Evolutionary conservation across 768 basidiomycete species (phyloP).

Genomic region (Chalciporus piperatus): DNA sequence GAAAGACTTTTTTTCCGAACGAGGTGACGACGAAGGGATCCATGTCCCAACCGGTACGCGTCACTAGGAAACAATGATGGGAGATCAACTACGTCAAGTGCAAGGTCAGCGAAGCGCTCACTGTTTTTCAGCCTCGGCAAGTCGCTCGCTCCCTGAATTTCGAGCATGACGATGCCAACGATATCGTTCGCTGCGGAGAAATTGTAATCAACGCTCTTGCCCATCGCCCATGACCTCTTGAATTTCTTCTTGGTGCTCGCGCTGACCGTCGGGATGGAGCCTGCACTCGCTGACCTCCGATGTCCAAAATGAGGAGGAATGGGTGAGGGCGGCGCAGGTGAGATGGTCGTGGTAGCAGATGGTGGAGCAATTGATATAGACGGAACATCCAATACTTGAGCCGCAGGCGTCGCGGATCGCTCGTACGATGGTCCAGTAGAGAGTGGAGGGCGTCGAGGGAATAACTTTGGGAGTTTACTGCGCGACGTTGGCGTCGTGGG

Average conservation of each 20-base stretch:
- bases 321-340: constrained; percentile 20
- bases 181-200: constrained; percentile 76
- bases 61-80: constrained; percentile 49
- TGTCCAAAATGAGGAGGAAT: constrained; percentile 22
- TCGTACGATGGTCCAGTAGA: constrained; percentile 33
- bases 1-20: constrained; percentile 96
- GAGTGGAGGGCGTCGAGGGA: constrained; percentile 32
- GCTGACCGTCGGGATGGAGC: constrained; percentile 24
- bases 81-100: background rate
- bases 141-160: constrained; percentile 81
- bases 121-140: constrained; percentile 85
- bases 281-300: constrained; percentile 32
- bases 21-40: constrained; percentile 95
- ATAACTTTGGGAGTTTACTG: constrained; percentile 33
- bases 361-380: constrained; percentile 15
- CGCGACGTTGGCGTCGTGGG: constrained; percentile 30
- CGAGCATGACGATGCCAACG: constrained; percentile 92
- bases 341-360: constrained; percentile 3
- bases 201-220: constrained; percentile 49
- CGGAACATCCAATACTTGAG: constrained; percentile 6
- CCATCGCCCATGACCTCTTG: constrained; percentile 36
- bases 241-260: constrained; percentile 35
- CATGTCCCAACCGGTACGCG: constrained; percentile 90
- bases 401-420: constrained; percentile 5
- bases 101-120: constrained; percentile 38